Conservation (phyloP, 129 eudicot genomes). For the Arctium lappa region DNA sequence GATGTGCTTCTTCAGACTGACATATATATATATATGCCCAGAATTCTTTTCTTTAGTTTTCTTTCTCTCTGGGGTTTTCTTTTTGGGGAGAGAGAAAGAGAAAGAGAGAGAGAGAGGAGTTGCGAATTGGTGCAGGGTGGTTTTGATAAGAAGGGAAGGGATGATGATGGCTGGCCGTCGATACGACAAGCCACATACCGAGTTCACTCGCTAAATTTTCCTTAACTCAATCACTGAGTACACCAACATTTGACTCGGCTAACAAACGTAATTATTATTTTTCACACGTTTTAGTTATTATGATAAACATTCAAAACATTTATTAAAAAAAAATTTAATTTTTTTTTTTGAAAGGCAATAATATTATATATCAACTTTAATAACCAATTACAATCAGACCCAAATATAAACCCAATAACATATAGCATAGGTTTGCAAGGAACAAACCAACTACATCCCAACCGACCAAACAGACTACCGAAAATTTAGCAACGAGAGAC, state of each 20-base stretch:
- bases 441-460: too few species aligned
- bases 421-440: too few species aligned
- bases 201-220: background rate
- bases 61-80: constrained; percentile 30
- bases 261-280: background rate
- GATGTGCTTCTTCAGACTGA: constrained; percentile 1
- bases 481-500: too few species aligned
- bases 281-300: background rate
- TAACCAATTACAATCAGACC: too few species aligned
- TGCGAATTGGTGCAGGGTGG: constrained; percentile 10
- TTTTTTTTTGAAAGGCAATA: too few species aligned
- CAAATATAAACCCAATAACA: too few species aligned
- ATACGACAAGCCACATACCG: background rate
- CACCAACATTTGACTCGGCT: background rate
- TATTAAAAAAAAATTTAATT: too few species aligned
- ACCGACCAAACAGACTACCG: too few species aligned
- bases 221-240: constrained; percentile 1
- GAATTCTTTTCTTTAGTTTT: background rate
- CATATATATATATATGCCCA: background rate
- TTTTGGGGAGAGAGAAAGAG: constrained; percentile 39
- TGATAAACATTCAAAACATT: too few species aligned
- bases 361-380: too few species aligned
- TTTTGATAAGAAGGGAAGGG: constrained; percentile 29
- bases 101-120: background rate
- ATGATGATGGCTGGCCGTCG: constrained; percentile 24